phyloP scores from a whole-genome alignment of 1,284 basidiomycete species.

The Pseudozyma thailandica region DNA sequence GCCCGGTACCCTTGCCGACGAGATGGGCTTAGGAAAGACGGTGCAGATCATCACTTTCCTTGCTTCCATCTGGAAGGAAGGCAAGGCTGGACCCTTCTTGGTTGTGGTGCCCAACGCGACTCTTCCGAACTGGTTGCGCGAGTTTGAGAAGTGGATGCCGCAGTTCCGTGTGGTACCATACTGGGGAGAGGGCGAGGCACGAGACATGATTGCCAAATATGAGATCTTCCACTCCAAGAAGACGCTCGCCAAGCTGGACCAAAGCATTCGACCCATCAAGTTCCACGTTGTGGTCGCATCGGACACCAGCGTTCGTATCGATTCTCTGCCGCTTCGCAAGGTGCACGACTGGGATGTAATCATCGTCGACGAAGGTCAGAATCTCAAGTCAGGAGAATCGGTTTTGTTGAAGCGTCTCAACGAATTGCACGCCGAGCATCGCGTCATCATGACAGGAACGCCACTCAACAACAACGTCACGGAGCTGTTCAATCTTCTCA shows the following conservation, averaged over 20 bases:
- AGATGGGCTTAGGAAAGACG: conserved; percentile 92
- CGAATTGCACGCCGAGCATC: conserved; percentile 80
- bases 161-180: conserved; percentile 79
- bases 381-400: conserved; percentile 73
- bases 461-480: conserved; percentile 96
- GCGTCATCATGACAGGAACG: conserved; percentile 91
- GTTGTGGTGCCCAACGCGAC: conserved; percentile 95
- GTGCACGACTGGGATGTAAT: conserved; percentile 90
- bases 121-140: conserved; percentile 81
- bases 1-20: conserved; percentile 93
- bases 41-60: conserved; percentile 90
- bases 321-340: conserved; percentile 72
- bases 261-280: conserved; percentile 48
- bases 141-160: conserved; percentile 89
- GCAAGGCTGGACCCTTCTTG: conserved; percentile 78
- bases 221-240: conserved; percentile 78
- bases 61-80: conserved; percentile 74
- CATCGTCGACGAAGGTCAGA: conserved; percentile 91
- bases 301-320: conserved; percentile 35
- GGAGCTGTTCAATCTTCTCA: conserved; percentile 71
- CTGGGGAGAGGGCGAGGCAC: conserved; percentile 75
- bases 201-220: conserved; percentile 82
- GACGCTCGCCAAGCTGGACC: conserved; percentile 52
- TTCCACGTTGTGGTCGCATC: conserved; percentile 57
- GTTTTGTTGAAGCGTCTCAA: conserved; percentile 85